Percentiles rank a stretch among this genome's conserved stretches.
phyloP scores from a whole-genome alignment of 2,329 filamentous ascomycete genomes.

The Reticulascus tulasneorum region DNA sequence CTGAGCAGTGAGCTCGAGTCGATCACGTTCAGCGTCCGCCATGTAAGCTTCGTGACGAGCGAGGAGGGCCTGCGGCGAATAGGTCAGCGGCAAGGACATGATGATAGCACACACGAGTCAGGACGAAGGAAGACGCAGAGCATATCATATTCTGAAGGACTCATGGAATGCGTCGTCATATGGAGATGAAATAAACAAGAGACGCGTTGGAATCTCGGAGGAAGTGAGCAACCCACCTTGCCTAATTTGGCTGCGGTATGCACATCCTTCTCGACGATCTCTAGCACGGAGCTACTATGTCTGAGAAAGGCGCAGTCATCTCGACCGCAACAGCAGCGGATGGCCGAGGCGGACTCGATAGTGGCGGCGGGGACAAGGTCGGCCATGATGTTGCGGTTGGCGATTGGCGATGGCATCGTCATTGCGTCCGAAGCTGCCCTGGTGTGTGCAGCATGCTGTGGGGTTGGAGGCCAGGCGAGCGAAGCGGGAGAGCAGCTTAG shows the following conservation, averaged over 20 bases:
- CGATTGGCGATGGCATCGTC: conserved; percentile 11
- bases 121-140: conserved; percentile 9
- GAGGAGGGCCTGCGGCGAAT: conserved; percentile 77
- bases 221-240: conserved; percentile 65
- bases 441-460: conserved; percentile 11
- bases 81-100: conserved; percentile 60
- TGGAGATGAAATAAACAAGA: conserved; percentile 1
- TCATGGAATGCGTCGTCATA: conserved; percentile 12
- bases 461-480: conserved; percentile 3
- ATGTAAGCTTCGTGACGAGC: conserved; percentile 93
- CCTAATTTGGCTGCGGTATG: conserved; percentile 82
- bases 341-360: conserved; percentile 23
- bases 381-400: conserved; percentile 11
- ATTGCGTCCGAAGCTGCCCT: conserved; percentile 9
- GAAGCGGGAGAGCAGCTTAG: not conserved
- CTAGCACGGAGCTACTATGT: conserved; percentile 74
- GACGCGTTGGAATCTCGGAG: conserved; percentile 8
- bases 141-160: conserved; percentile 5
- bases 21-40: conserved; percentile 84
- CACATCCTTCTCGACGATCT: conserved; percentile 82
- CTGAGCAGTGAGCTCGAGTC: conserved; percentile 64
- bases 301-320: conserved; percentile 73
- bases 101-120: conserved; percentile 19
- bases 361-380: conserved; percentile 10
- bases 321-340: conserved; percentile 82